Evolutionary conservation across 2,329 filamentous ascomycete species (phyloP).

Genomic region (Botrytis squamosa): DNA sequence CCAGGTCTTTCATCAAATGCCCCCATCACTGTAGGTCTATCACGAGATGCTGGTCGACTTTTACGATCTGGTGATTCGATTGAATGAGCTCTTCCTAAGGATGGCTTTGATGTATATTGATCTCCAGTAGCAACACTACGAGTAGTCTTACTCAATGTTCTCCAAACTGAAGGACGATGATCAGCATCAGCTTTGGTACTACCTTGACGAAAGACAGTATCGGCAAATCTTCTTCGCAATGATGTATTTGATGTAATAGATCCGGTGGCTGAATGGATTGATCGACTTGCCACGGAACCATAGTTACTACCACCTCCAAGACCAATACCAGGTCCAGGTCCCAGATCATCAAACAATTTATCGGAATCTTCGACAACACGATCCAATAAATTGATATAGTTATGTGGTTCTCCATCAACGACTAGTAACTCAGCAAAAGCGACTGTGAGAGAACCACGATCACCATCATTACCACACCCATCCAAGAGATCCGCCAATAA

Average conservation of each 20-base stretch:
- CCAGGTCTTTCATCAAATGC: conserved; percentile 62
- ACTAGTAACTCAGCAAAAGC: conserved; percentile 87
- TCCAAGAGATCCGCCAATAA: conserved; percentile 84
- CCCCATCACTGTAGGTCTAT: conserved; percentile 59
- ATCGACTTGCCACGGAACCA: conserved; percentile 36
- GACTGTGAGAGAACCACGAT: conserved; percentile 81
- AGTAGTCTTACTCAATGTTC: conserved; percentile 81
- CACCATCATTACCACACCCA: conserved; percentile 86
- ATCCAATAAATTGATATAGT: conserved; percentile 86
- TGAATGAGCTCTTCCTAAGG: conserved; percentile 70
- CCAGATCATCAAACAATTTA: conserved; percentile 73
- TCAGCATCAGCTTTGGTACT: conserved; percentile 71
- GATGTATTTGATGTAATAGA: conserved; percentile 85
- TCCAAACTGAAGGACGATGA: conserved; percentile 74
- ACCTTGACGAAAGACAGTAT: conserved; percentile 72
- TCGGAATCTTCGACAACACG: conserved; percentile 87
- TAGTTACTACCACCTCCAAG: conserved; percentile 26
- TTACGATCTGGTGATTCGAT: conserved; percentile 62
- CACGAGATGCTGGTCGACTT: conserved; percentile 53
- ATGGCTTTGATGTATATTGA: conserved; percentile 59
- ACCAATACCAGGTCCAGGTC: conserved; percentile 36
- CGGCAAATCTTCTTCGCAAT: conserved; percentile 79
- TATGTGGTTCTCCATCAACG: conserved; percentile 70
- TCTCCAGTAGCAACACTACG: conserved; percentile 60
- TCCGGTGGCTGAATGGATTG: conserved; percentile 48